Evolutionary conservation across 2,329 filamentous ascomycete genomes (phyloP).

Genomic region (Metarhizium anisopliae): DNA sequence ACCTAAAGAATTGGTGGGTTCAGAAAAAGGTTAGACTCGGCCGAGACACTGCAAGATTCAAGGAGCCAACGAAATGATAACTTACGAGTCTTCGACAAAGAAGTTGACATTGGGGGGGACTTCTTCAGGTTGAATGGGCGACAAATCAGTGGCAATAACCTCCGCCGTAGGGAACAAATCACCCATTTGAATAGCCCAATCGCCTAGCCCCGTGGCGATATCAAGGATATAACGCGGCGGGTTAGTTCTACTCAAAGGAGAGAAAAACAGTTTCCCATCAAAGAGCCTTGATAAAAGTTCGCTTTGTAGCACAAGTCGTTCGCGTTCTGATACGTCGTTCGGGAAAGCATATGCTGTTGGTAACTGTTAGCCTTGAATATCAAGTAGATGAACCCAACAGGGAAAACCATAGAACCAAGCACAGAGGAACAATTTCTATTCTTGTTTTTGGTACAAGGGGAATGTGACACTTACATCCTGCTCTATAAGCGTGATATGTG

Average conservation of each 20-base stretch:
- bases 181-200: conserved; percentile 61
- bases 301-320: conserved; percentile 31
- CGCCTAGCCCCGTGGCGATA: conserved; percentile 37
- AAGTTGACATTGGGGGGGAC: conserved; percentile 69
- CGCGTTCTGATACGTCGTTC: conserved; percentile 33
- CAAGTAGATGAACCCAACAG: background rate
- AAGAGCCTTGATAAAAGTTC: conserved; percentile 28
- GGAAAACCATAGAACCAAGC: background rate
- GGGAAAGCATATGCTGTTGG: conserved; percentile 35
- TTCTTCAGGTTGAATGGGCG: conserved; percentile 54
- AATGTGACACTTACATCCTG: conserved; percentile 31
- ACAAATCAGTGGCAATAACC: conserved; percentile 57
- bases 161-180: conserved; percentile 49
- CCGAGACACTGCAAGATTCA: background rate
- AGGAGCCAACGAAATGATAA: background rate
- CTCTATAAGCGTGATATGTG: conserved; percentile 38
- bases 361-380: conserved; percentile 4
- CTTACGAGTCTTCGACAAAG: conserved; percentile 55
- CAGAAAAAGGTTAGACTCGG: background rate
- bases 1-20: conserved; percentile 18
- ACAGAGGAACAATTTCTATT: background rate
- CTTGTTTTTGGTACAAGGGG: background rate
- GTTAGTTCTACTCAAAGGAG: conserved; percentile 26
- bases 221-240: conserved; percentile 31
- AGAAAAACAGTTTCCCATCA: conserved; percentile 31